Conservation (phyloP, 2,329 filamentous ascomycete genomes). For the Epichloe gansuensis region DNA sequence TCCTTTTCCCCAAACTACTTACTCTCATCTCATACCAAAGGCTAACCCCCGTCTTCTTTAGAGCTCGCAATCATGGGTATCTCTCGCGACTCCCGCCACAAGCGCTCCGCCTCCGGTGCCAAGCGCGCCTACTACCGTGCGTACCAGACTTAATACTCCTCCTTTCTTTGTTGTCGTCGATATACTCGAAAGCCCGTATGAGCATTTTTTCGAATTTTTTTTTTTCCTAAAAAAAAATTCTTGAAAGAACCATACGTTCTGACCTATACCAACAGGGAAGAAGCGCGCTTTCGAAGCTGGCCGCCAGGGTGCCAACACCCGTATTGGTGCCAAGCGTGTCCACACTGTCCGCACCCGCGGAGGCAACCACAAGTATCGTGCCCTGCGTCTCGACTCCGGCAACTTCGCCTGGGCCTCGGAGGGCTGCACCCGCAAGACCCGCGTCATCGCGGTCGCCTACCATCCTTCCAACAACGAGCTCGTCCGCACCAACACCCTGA, state of each 20-base stretch:
- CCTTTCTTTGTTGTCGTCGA: slow-evolving; percentile 9
- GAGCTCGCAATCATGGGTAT: slow-evolving; percentile 93
- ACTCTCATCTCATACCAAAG: not conserved
- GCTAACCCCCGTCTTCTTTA: slow-evolving; percentile 22
- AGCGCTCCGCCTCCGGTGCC: slow-evolving; percentile 97
- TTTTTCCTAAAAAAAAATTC: not conserved
- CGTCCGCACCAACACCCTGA: slow-evolving; percentile 99
- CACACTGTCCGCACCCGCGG: slow-evolving; percentile 94
- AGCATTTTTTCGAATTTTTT: slow-evolving; percentile 8
- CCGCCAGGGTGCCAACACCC: slow-evolving; percentile 98
- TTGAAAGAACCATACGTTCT: slow-evolving; percentile 50
- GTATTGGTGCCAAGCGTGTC: slow-evolving; percentile 94
- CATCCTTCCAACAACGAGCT: slow-evolving; percentile 99
- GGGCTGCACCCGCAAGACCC: slow-evolving; percentile 96
- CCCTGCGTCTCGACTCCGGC: slow-evolving; percentile 92
- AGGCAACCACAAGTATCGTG: slow-evolving; percentile 99
- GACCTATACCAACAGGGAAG: slow-evolving; percentile 70
- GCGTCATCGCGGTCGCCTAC: slow-evolving; percentile 96
- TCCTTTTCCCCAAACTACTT: not conserved
- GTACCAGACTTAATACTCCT: slow-evolving; percentile 26
- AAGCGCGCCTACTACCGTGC: slow-evolving; percentile 89
- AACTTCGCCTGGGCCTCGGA: slow-evolving; percentile 99
- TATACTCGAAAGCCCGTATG: slow-evolving; percentile 55
- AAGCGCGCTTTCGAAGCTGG: slow-evolving; percentile 99
- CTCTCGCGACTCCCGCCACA: slow-evolving; percentile 99